Base-by-base conservation (phyloP, 2,329 filamentous ascomycete species). In the Diplocarpon rosae region DNA sequence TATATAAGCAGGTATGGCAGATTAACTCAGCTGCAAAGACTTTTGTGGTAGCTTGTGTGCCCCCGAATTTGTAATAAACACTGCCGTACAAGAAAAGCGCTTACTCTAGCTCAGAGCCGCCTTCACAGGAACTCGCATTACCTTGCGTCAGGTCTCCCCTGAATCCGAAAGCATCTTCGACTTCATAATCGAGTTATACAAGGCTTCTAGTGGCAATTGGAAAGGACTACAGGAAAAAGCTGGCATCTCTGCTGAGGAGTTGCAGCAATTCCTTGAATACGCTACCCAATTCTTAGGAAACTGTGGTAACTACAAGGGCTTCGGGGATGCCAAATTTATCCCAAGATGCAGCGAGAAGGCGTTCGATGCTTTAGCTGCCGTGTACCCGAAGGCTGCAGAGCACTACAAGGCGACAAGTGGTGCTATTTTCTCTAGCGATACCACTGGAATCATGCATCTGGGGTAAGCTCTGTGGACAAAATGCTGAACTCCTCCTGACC, bases 271-370 rank as follows among this genome's bases (percentile, higher is more conserved):
- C 66, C 69, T 90, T 31, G 77, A 88, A 62, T 92, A 90, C 62
- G 73, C 83, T 7, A 78, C 76, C 27, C 83, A 86, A 63, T 88
- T 92, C 63, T 69, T 92, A 2, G 83, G 83, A 36, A 92, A 90
- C 60, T 73, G 72, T 50, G 60, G 86, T 51, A 92, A 92, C 64
- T 92, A 90, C 68, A 90, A 90, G 68, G 83, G 83, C 55, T 90
- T 89, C 57, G 86, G 86, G 35, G 85, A 92, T 64, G 76, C 81
- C 56, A 92, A 92, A 62, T 89, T 92, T 60, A 74, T 92, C 46
- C 85, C 85, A 2, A 73, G 84, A 54, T 77, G 83, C 57, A 69
- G 72, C 6, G 73, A 79, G 53, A 73, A 75, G 47, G 73, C 71
- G 5, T 73, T 89, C 48, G 72, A 76, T 40, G 73, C 80, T 48